Evolutionary conservation across 192 early-diverging fungal genomes (phyloP).

Genomic region (Fimicolochytrium jonesii): DNA sequence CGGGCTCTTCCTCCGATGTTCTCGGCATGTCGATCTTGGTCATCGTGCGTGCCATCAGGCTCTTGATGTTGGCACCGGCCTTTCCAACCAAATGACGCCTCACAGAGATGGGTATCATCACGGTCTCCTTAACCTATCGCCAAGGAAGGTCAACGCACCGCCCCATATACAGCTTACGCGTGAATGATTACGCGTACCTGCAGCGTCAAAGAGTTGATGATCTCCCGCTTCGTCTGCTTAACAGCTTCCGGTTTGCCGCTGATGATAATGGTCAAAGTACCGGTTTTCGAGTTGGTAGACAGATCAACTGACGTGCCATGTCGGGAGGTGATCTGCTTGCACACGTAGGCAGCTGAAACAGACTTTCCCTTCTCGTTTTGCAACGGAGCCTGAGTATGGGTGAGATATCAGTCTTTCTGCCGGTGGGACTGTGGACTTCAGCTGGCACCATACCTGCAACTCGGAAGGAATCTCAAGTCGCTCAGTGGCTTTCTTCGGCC

Average conservation of each 20-base stretch:
- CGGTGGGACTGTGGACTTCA: too few relatives aligned
- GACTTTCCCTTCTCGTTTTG: slow-evolving; percentile 35
- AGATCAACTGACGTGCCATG: slow-evolving; percentile 72
- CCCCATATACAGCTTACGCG: background rate
- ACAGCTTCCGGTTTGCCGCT: slow-evolving; percentile 77
- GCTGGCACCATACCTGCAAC: slow-evolving; percentile 41
- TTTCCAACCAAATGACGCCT: slow-evolving; percentile 81
- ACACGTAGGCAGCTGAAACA: slow-evolving; percentile 25
- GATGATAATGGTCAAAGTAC: slow-evolving; percentile 78
- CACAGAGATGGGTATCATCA: slow-evolving; percentile 73
- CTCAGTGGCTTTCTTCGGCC: slow-evolving; percentile 34
- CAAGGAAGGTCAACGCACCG: background rate
- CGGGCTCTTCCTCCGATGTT: slow-evolving; percentile 36
- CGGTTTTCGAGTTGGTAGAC: slow-evolving; percentile 66
- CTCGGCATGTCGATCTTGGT: slow-evolving; percentile 71
- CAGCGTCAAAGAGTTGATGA: slow-evolving; percentile 43
- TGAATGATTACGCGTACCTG: background rate
- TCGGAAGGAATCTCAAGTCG: slow-evolving; percentile 42
- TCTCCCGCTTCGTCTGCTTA: slow-evolving; percentile 70
- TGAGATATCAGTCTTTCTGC: background rate
- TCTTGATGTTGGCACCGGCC: slow-evolving; percentile 73
- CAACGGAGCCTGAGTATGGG: background rate
- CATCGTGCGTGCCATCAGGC: slow-evolving; percentile 68
- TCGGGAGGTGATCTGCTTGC: slow-evolving; percentile 32
- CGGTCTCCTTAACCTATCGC: slow-evolving; percentile 38